A percentile compares a stretch with the other conserved stretches of the same genome.
phyloP scores from a whole-genome alignment of 169 alveolate species.

The Cystoisospora suis region DNA sequence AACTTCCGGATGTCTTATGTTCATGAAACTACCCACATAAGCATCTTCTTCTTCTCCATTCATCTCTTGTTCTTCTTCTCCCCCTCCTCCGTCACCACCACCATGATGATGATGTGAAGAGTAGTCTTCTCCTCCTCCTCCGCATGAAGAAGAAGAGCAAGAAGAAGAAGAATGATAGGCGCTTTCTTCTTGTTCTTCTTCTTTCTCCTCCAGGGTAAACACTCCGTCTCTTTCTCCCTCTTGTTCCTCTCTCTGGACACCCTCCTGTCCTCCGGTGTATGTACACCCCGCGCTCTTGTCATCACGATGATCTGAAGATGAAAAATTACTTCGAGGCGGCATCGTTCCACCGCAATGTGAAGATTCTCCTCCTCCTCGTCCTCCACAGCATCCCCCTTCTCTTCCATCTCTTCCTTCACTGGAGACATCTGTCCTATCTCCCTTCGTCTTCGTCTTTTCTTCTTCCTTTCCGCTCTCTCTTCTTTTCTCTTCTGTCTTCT shows the following conservation, averaged over 20 bases:
- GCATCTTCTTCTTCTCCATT: slow-evolving; percentile 64
- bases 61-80: background rate
- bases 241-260: background rate
- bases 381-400: slow-evolving; percentile 14
- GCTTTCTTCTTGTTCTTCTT: background rate
- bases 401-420: background rate
- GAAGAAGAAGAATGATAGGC: background rate
- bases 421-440: background rate
- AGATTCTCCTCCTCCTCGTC: background rate
- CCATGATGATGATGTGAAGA: background rate
- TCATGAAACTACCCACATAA: slow-evolving; percentile 67
- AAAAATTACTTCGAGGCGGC: too few species aligned
- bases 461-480: slow-evolving; percentile 25
- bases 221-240: background rate
- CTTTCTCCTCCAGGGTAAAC: background rate
- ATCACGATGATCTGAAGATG: too few species aligned
- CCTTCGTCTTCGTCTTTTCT: background rate
- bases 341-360: too few species aligned
- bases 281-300: too few species aligned
- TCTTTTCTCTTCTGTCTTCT: background rate
- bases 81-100: background rate
- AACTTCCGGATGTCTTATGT: slow-evolving; percentile 65
- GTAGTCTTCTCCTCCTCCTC: background rate
- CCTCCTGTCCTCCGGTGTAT: background rate
- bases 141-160: background rate